Percentiles rank a stretch among this genome's conserved stretches.
phyloP scores from a whole-genome alignment of 805 yeast genomes.

The Zygosaccharomyces siamensis region DNA sequence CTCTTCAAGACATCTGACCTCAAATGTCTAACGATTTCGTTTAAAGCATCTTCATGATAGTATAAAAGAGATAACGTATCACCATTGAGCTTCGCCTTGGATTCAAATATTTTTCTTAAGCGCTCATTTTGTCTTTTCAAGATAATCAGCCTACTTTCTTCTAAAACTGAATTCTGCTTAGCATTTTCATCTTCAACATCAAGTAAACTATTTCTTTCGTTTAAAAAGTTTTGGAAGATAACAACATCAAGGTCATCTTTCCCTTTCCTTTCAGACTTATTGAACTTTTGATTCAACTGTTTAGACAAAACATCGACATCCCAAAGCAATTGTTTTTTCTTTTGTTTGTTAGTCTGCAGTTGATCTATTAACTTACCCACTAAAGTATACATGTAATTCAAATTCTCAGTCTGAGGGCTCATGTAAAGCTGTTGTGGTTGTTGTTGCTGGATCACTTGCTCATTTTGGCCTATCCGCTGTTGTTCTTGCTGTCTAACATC shows the following conservation, averaged over 20 bases:
- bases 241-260: conserved; percentile 15
- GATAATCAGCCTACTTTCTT: not conserved
- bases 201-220: conserved; percentile 8
- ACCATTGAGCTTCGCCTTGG: conserved; percentile 8
- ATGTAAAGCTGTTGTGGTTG: conserved; percentile 24
- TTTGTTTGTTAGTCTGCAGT: conserved; percentile 18
- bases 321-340: conserved; percentile 18
- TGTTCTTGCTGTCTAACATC: conserved; percentile 2
- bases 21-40: conserved; percentile 16
- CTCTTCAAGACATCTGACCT: conserved; percentile 19
- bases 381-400: conserved; percentile 23
- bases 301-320: conserved; percentile 21
- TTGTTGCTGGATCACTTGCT: conserved; percentile 10
- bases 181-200: conserved; percentile 1
- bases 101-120: conserved; percentile 11
- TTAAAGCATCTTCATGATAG: conserved; percentile 20
- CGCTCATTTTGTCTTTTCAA: conserved; percentile 15
- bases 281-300: conserved; percentile 13
- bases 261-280: conserved; percentile 2
- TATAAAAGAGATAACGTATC: conserved; percentile 18
- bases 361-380: conserved; percentile 19
- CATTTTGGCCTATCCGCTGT: not conserved
- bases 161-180: not conserved
- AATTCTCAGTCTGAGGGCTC: conserved; percentile 29
- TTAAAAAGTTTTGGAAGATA: conserved; percentile 17